These are phyloP conservation scores for Debaryomyces maramus DNA, from an alignment of 805 yeast genomes.

Conservation along the genomic window DNA sequence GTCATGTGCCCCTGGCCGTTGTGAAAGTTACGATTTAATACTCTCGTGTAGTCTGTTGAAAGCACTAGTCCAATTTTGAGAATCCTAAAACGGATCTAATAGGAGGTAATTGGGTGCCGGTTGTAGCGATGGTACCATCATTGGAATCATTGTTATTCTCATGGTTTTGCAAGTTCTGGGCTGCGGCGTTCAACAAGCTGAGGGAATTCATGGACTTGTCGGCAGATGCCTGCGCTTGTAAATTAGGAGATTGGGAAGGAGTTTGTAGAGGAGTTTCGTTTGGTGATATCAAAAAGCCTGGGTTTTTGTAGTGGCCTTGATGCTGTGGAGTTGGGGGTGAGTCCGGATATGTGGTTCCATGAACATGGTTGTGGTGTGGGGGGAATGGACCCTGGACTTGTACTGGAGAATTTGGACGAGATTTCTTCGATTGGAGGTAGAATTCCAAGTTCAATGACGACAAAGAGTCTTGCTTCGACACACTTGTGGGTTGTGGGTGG, in stretches of 20 bases:
- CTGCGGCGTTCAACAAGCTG: constrained; percentile 22
- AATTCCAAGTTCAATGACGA: constrained; percentile 40
- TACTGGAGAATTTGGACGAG: constrained; percentile 50
- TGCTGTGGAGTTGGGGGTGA: constrained; percentile 3
- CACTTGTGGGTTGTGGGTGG: constrained; percentile 16
- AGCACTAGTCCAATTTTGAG: neutral
- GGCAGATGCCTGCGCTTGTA: constrained; percentile 26
- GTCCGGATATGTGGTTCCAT: constrained; percentile 2
- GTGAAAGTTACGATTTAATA: too few species aligned
- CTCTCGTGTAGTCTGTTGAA: too few species aligned
- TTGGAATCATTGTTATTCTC: constrained; percentile 7
- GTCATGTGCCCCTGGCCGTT: too few species aligned
- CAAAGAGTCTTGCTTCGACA: constrained; percentile 25
- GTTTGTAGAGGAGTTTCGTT: constrained; percentile 52
- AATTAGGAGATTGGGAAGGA: constrained; percentile 49
- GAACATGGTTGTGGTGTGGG: neutral
- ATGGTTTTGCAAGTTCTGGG: constrained; percentile 26
- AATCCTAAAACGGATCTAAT: constrained; percentile 39
- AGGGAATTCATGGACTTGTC: constrained; percentile 16
- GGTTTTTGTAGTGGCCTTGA: constrained; percentile 8
- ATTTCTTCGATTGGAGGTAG: constrained; percentile 36
- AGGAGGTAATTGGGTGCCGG: constrained; percentile 44
- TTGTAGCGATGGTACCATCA: constrained; percentile 35
- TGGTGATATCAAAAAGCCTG: constrained; percentile 35
- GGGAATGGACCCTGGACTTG: constrained; percentile 9